phyloP scores from a whole-genome alignment of 495 filamentous ascomycete genomes.

The Parmelia sp. region DNA sequence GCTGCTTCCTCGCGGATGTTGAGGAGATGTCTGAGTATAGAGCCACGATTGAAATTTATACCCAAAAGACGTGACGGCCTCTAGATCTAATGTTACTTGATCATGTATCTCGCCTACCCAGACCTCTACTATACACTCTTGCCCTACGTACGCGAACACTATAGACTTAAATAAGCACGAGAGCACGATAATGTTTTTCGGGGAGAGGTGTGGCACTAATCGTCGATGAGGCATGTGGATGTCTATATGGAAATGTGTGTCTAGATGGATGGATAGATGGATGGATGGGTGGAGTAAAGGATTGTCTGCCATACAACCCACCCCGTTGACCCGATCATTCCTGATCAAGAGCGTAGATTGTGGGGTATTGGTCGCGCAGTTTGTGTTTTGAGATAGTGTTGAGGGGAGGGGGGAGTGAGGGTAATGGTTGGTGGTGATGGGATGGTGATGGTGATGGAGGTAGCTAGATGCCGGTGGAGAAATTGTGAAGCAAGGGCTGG shows the following conservation, averaged over 20 bases:
- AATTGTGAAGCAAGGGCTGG: too few species aligned
- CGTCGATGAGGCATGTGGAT: background rate
- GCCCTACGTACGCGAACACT: too few species aligned
- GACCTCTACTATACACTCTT: background rate
- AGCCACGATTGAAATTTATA: too few species aligned
- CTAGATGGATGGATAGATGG: background rate
- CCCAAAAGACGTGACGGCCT: too few species aligned
- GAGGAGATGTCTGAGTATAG: background rate
- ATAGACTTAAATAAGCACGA: too few species aligned
- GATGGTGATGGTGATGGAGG: too few species aligned
- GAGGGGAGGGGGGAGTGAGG: too few species aligned
- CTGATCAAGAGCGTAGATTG: background rate
- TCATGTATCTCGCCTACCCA: background rate
- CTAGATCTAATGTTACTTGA: too few species aligned
- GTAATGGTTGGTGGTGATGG: too few species aligned
- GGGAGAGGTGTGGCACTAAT: background rate
- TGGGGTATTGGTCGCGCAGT: background rate
- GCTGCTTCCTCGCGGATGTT: background rate
- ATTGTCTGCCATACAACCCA: background rate
- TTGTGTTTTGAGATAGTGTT: too few species aligned
- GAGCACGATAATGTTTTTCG: background rate
- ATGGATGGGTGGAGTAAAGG: too few species aligned
- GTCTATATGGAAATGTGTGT: background rate
- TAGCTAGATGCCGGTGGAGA: too few species aligned
- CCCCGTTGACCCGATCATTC: background rate